Base-by-base conservation (phyloP, 1,139 yeast genomes). In the Chernovozyma aurita region DNA sequence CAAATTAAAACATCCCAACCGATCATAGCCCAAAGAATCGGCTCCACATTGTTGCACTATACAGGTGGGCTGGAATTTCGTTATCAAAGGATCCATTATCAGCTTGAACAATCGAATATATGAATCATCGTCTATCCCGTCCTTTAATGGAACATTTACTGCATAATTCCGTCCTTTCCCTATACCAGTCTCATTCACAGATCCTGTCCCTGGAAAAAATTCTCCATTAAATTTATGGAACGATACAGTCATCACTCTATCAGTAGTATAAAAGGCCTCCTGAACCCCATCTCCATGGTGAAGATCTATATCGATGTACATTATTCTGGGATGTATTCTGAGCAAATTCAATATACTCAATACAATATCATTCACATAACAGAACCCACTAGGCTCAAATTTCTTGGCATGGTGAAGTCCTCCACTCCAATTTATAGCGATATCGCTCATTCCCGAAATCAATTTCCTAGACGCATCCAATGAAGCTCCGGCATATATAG, bases 281-380 rank as follows among this genome's bases (percentile, higher is more conserved):
- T 92, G 97, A 2, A 92, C 98, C 37, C 97, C 98, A 57, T 92
- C 98, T 18, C 98, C 98, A 55, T 92, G 98, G 57, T 92, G 98
- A 18, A 92, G 77, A 57, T 92, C 98, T 38, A 90, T 90, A 59
- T 92, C 98, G 39, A 92, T 87, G 55, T 92, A 92, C 52, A 92
- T 66, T 4, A 92, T 97, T 39, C 97, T 71, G 4, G 97, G 90
- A 55, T 87, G 95, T 43, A 84, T 84, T 43, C 97, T 70, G 46
- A 92, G 68, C 39, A 92, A 62, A 50, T 90, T 86, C 38, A 92
- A 62, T 27, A 90, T 86, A 25, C 95, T 87, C 40, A 92, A 64
- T 1, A 90, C 98, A 47, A 92, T 92, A 59, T 92, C 98, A 58
- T 92, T 92, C 34, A 88, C 85, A 54, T 90, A 92, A 57, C 98